Base-by-base conservation (phyloP, 805 yeast species). In the Candida broadrunensis region DNA sequence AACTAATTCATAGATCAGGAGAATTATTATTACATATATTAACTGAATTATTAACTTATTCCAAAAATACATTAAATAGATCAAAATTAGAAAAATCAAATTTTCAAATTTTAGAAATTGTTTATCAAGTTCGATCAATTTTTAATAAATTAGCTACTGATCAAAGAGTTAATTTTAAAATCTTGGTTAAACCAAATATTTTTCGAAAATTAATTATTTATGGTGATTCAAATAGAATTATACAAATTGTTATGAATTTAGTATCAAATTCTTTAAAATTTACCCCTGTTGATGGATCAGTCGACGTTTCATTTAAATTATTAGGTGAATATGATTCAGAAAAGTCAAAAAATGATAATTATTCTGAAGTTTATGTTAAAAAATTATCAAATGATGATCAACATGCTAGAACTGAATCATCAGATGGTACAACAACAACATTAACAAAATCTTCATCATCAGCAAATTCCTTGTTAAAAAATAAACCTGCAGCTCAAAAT, bases 251-350 rank as follows among this genome's bases (percentile, higher is more conserved):
- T 5, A 89, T 91, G 90, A 93, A 93, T 54, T 69, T 93, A 41
- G 93, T 91, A 8, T 84, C 95, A 14, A 91, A 93, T 62, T 82
- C 96, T 0, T 69, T 93, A 52, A 93, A 93, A 59, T 93, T 93
- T 54, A 90, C 98, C 0, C 96, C 96, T 0, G 85, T 81, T 14
- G 87, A 88, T 44, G 98, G 97, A 2, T 73, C 77, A 13, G 95
- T 90, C 11, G 73, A 73, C 21, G 87, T 88, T 7, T 58, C 71
- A 1, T 76, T 85, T 47, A 75, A 70, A 46, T 58, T 83, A n/a
- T 41, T 83, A 15, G 93, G 93, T 30, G 86, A 81, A 54, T 86
- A 83, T 54, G 93, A 85, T 52, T 73, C 48, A 7, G 58, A 48
- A n/a, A 48, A 61, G 43, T 78, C 87, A 20, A 60, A 61, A 36